phyloP scores from a whole-genome alignment of 805 yeast species.

The Wickerhamomyces kurtzmanii region DNA sequence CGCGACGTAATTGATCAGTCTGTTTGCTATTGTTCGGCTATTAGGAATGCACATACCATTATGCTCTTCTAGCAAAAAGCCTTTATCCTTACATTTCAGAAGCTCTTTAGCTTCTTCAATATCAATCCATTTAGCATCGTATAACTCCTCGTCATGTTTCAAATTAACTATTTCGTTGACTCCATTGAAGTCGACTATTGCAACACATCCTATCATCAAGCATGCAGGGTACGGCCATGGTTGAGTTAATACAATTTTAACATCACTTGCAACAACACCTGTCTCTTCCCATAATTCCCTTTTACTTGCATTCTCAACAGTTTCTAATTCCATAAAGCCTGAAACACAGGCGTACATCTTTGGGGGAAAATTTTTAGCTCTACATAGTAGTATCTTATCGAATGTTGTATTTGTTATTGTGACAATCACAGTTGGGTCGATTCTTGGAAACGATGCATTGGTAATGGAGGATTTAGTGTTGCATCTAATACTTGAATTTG shows the following conservation, averaged over 20 bases:
- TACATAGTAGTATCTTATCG: conserved; percentile 58
- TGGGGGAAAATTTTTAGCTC: conserved; percentile 42
- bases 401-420: conserved; percentile 61
- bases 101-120: conserved; percentile 37
- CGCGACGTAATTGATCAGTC: conserved; percentile 14
- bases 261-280: conserved; percentile 51
- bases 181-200: conserved; percentile 58
- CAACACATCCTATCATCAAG: conserved; percentile 88
- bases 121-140: conserved; percentile 81
- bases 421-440: conserved; percentile 81
- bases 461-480: conserved; percentile 32
- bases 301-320: conserved; percentile 77
- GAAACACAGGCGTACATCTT: conserved; percentile 79
- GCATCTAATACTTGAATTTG: conserved; percentile 7
- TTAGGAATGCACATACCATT: conserved; percentile 14
- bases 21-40: conserved; percentile 16
- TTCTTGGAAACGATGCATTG: conserved; percentile 88
- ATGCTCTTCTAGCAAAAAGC: conserved; percentile 7
- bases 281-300: conserved; percentile 95
- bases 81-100: conserved; percentile 15
- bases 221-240: conserved; percentile 99
- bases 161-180: conserved; percentile 49
- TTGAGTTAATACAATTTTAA: conserved; percentile 63
- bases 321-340: conserved; percentile 94
- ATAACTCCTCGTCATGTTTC: conserved; percentile 75